Conservation (phyloP, 257 asterid species). For the Ballota nigra region DNA sequence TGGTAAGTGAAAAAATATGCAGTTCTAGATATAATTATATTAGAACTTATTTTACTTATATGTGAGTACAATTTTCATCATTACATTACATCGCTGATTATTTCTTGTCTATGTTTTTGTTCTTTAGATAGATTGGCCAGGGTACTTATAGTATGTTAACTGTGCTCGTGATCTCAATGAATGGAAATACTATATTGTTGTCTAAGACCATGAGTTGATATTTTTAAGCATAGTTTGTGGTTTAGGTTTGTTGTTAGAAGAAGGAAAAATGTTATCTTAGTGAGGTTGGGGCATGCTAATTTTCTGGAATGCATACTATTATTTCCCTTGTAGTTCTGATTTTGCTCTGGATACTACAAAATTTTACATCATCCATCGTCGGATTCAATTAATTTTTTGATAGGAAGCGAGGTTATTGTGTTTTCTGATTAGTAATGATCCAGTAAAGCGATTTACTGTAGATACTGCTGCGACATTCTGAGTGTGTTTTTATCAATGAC, state of each 20-base stretch:
- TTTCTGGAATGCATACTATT: neutral
- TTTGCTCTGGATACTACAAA: constrained; percentile 3
- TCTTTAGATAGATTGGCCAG: no score
- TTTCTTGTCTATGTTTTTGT: no score
- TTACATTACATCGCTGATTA: no score
- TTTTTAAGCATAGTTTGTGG: neutral
- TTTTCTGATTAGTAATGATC: neutral
- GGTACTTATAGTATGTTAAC: no score
- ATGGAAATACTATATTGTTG: no score
- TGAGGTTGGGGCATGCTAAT: constrained; percentile 12
- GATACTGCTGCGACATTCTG: constrained; percentile 15
- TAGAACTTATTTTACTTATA: no score
- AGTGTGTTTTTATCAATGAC: constrained; percentile 2
- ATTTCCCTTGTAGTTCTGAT: no score
- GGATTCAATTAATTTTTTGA: constrained; percentile 2
- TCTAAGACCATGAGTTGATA: neutral
- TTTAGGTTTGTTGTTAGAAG: neutral
- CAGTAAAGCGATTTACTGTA: no score
- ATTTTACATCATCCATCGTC: neutral
- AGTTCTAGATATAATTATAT: no score
- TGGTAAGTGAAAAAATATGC: no score
- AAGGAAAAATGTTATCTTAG: neutral
- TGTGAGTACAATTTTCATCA: no score
- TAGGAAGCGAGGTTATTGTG: neutral
- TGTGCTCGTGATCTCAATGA: no score